These are phyloP conservation scores for Colletotrichum eremochloae DNA, from an alignment of 2,329 filamentous ascomycete species.

Conservation along the genomic window DNA sequence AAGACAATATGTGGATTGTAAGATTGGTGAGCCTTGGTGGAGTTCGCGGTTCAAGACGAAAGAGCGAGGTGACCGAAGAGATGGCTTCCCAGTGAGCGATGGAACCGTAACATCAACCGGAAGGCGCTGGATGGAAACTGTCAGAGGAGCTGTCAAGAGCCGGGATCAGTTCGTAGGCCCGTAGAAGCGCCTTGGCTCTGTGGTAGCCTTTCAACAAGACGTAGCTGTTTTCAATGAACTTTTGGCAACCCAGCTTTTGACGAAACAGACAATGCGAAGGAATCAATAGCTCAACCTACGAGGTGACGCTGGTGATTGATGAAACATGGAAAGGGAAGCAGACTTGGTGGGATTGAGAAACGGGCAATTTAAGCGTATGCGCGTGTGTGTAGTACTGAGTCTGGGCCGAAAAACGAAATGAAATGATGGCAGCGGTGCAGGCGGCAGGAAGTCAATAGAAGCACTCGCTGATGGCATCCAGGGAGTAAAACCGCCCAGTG, in stretches of 20 bases:
- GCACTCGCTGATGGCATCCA: constrained; percentile 29
- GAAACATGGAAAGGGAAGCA: constrained; percentile 28
- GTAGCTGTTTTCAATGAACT: not conserved
- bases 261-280: not conserved
- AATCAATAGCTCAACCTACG: not conserved
- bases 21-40: not conserved
- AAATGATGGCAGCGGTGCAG: constrained; percentile 29
- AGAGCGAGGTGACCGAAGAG: not conserved
- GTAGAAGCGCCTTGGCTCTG: not conserved
- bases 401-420: constrained; percentile 31
- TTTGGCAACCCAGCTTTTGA: constrained; percentile 7
- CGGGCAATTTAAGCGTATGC: constrained; percentile 30
- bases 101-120: not conserved
- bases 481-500: constrained; percentile 15
- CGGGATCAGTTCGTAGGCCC: not conserved
- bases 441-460: constrained; percentile 29
- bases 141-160: constrained; percentile 3
- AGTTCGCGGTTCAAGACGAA: not conserved
- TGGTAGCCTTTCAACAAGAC: not conserved
- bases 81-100: not conserved
- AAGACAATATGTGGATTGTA: not conserved
- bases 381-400: constrained; percentile 27
- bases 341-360: constrained; percentile 26
- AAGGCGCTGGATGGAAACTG: not conserved
- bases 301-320: constrained; percentile 20